Evolutionary conservation across 345 rosid genomes (phyloP).

Genomic region (Conringia planisiliqua): DNA sequence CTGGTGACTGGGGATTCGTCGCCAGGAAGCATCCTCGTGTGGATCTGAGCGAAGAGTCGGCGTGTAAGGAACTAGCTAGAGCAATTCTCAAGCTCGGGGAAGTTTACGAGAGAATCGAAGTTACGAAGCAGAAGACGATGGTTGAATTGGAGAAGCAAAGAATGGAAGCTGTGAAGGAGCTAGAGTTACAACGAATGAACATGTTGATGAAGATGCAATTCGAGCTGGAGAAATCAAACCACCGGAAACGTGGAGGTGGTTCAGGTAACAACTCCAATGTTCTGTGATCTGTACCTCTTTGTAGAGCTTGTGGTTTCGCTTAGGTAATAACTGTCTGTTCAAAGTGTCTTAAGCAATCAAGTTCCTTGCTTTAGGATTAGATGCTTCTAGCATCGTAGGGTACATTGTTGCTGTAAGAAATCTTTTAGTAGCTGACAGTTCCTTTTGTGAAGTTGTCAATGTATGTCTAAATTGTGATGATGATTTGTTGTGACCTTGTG

Average conservation of each 20-base stretch:
- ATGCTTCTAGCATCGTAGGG: background rate
- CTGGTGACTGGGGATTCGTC: constrained; percentile 36
- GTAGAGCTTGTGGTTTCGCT: background rate
- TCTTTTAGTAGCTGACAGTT: background rate
- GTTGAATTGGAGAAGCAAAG: constrained; percentile 74
- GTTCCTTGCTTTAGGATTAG: background rate
- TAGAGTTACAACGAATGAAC: constrained; percentile 66
- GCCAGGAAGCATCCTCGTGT: constrained; percentile 40
- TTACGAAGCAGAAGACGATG: constrained; percentile 58
- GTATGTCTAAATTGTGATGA: background rate
- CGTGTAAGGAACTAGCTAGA: constrained; percentile 49
- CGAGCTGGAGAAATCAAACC: constrained; percentile 57
- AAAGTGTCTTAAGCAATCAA: background rate
- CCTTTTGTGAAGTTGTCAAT: background rate
- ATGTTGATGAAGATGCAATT: constrained; percentile 63
- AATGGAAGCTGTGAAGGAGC: constrained; percentile 58
- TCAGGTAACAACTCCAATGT: constrained; percentile 27
- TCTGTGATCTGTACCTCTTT: background rate
- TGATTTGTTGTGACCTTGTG: background rate
- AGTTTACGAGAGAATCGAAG: constrained; percentile 63
- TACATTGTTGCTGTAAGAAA: background rate
- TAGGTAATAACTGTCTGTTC: background rate
- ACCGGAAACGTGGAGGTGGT: constrained; percentile 22
- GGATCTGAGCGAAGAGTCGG: constrained; percentile 37
- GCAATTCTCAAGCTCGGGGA: constrained; percentile 64